These are phyloP conservation scores for Avena eriantha DNA, from an alignment of 176 grass and related monocot genomes.

Conservation along the genomic window DNA sequence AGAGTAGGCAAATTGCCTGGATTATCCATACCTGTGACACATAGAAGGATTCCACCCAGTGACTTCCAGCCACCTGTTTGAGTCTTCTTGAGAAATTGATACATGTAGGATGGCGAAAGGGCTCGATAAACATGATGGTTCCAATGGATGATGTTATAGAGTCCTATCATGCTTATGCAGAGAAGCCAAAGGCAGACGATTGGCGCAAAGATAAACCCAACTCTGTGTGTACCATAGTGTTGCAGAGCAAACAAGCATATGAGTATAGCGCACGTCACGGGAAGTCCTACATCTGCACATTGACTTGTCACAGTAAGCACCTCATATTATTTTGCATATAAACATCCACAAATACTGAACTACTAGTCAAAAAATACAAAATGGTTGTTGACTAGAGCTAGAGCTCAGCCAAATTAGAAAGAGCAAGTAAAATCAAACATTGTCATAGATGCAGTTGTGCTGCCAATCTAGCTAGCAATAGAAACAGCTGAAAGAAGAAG, in stretches of 20 bases:
- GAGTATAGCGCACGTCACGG: slow-evolving; percentile 78
- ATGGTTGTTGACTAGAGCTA: background rate
- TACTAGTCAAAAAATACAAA: background rate
- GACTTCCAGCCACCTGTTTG: slow-evolving; percentile 88
- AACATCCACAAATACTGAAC: slow-evolving; percentile 16
- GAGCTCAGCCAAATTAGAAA: slow-evolving; percentile 21
- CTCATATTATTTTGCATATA: background rate
- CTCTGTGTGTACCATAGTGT: slow-evolving; percentile 91
- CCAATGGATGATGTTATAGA: slow-evolving; percentile 90
- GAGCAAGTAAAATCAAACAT: slow-evolving; percentile 2
- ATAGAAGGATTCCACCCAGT: slow-evolving; percentile 94
- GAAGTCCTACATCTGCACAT: slow-evolving; percentile 88
- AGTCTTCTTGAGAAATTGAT: slow-evolving; percentile 92
- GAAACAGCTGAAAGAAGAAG: slow-evolving; percentile 2
- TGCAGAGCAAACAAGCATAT: slow-evolving; percentile 91
- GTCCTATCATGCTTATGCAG: slow-evolving; percentile 86
- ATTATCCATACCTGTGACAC: slow-evolving; percentile 82
- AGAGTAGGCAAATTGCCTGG: background rate
- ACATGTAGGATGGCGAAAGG: slow-evolving; percentile 94
- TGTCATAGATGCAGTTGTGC: background rate
- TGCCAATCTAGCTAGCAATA: background rate
- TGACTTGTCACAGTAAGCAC: slow-evolving; percentile 28
- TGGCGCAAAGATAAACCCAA: slow-evolving; percentile 92
- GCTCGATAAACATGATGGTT: slow-evolving; percentile 86
- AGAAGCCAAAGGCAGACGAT: slow-evolving; percentile 85